A percentile compares a stretch with the other conserved stretches of the same genome.
Conservation (phyloP, 768 basidiomycete genomes). For the Serpula lacrymans region DNA sequence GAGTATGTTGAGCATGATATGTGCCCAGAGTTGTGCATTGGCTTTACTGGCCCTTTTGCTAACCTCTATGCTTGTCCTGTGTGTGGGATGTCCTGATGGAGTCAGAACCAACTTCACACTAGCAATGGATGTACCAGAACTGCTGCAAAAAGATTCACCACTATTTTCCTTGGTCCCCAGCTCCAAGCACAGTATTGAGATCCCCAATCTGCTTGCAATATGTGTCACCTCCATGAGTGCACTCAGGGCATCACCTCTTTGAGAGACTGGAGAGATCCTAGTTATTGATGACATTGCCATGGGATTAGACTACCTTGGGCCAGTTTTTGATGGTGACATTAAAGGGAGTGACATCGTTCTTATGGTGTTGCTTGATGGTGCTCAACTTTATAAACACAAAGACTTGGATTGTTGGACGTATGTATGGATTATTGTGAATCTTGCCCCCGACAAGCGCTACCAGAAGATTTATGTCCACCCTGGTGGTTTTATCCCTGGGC, state of each 20-base stretch:
- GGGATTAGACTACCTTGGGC: conserved; percentile 25
- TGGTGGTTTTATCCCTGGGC: conserved; percentile 29
- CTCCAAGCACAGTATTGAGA: conserved; percentile 34
- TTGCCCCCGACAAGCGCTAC: conserved; percentile 26
- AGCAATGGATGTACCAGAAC: conserved; percentile 12
- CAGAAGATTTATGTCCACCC: conserved; percentile 27
- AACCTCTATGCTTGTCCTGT: conserved; percentile 8
- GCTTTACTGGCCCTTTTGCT: conserved; percentile 14
- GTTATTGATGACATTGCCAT: conserved; percentile 27
- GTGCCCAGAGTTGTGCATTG: conserved; percentile 10
- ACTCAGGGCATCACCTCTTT: conserved; percentile 16
- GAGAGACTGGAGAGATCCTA: conserved; percentile 9
- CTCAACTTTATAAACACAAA: conserved; percentile 41
- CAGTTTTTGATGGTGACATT: conserved; percentile 14
- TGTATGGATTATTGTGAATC: conserved; percentile 28
- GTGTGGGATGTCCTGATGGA: conserved; percentile 29
- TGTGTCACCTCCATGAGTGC: conserved; percentile 21
- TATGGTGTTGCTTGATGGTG: conserved; percentile 36
- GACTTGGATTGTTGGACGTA: conserved; percentile 41
- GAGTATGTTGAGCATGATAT: conserved; percentile 8
- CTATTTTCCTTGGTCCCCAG: conserved; percentile 39
- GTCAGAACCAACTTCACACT: conserved; percentile 1
- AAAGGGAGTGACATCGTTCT: conserved; percentile 30
- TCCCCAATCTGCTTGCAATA: conserved; percentile 14
- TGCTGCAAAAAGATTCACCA: conserved; percentile 28